Conservation (phyloP, 169 alveolate species). For the Perkinsus chesapeaki region DNA sequence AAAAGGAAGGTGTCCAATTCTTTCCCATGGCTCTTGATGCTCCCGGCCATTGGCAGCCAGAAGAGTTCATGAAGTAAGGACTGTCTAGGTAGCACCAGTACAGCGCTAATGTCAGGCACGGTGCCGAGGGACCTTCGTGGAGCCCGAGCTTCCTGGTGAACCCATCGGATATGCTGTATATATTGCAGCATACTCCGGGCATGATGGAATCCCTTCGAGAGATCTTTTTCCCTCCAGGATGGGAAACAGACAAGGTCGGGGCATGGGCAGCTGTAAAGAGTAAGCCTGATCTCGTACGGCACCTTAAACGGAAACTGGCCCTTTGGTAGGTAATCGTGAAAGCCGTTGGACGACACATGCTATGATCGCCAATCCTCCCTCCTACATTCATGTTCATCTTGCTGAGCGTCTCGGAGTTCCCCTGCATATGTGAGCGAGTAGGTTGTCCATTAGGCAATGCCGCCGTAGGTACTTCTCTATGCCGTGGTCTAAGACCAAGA, state of each 20-base stretch:
- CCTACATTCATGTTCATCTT: neutral
- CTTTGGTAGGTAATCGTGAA: neutral
- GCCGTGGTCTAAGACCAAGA: constrained; percentile 4
- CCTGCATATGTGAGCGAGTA: neutral
- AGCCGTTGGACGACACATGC: neutral
- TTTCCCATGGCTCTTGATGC: neutral
- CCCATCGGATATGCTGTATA: neutral
- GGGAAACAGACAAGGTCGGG: neutral
- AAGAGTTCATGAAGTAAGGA: neutral
- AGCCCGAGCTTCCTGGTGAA: neutral
- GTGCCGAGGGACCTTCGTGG: neutral
- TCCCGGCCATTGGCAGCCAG: neutral
- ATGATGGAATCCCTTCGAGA: neutral
- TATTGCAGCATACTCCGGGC: neutral
- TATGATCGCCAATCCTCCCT: neutral
- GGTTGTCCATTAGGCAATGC: neutral
- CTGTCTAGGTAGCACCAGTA: neutral
- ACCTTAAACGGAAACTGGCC: too few species aligned
- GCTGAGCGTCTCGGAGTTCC: constrained; percentile 10
- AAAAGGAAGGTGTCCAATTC: neutral
- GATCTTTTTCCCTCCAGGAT: neutral
- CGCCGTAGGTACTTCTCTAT: constrained; percentile 2
- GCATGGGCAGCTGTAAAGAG: neutral
- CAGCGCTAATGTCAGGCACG: neutral
- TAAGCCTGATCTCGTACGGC: too few species aligned